Percentiles rank a stretch among this genome's conserved stretches.
Conservation (phyloP, 345 rosid species). For the Trapa incisa region DNA sequence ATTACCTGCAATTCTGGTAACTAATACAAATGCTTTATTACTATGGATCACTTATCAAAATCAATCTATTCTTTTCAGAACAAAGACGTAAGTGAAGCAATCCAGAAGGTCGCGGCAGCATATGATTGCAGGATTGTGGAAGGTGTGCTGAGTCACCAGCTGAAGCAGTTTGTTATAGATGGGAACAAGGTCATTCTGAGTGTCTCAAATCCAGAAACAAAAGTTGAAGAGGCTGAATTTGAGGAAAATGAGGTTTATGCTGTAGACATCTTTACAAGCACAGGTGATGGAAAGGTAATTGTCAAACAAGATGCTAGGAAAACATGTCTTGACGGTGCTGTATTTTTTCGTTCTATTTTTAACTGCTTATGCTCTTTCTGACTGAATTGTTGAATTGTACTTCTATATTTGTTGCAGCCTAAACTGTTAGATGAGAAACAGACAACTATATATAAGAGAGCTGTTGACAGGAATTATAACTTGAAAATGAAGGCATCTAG, state of each 20-base stretch:
- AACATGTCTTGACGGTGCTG: background rate
- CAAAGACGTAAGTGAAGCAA: slow-evolving; percentile 85
- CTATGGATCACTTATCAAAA: background rate
- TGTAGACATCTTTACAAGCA: slow-evolving; percentile 77
- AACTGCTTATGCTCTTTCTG: background rate
- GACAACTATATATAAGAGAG: slow-evolving; percentile 88
- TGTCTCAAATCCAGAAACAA: slow-evolving; percentile 64
- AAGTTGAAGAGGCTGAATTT: slow-evolving; percentile 92
- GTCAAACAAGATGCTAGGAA: background rate
- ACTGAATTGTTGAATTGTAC: slow-evolving; percentile 4
- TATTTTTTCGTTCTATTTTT: background rate
- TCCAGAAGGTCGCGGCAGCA: slow-evolving; percentile 90
- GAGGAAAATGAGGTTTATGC: slow-evolving; percentile 95
- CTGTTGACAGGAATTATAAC: slow-evolving; percentile 69
- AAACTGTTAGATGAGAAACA: slow-evolving; percentile 90
- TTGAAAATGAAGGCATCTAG: slow-evolving; percentile 98
- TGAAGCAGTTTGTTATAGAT: slow-evolving; percentile 84
- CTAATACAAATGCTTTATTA: background rate
- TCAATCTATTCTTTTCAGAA: slow-evolving; percentile 40
- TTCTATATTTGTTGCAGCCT: slow-evolving; percentile 44
- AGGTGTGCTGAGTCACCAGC: slow-evolving; percentile 93
- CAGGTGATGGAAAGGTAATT: slow-evolving; percentile 98
- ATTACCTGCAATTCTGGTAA: too few relatives aligned
- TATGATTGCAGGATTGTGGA: slow-evolving; percentile 96
- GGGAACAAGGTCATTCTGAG: slow-evolving; percentile 73